Evolutionary conservation across 768 basidiomycete genomes (phyloP).

Genomic region (Russula olivacea): DNA sequence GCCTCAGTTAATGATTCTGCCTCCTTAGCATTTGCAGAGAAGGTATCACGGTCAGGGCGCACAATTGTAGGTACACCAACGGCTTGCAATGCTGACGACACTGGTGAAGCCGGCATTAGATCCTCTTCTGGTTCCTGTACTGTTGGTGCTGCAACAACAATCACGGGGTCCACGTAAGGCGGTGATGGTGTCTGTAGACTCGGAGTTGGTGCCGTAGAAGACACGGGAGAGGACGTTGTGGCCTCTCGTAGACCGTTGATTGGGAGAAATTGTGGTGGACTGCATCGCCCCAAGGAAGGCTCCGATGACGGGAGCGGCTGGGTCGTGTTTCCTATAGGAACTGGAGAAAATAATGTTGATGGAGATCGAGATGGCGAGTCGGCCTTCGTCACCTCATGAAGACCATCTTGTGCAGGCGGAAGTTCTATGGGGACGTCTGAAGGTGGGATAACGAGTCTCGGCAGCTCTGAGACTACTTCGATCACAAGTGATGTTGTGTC

Average conservation of each 20-base stretch:
- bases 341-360: conserved; percentile 1
- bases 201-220: conserved; percentile 16
- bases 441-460: conserved; percentile 6
- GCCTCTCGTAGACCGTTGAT: conserved; percentile 1
- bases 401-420: background rate
- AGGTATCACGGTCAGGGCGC: conserved; percentile 1
- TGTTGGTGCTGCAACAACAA: conserved; percentile 24
- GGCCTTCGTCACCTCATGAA: background rate
- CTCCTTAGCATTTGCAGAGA: conserved; percentile 16
- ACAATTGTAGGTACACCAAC: conserved; percentile 8
- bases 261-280: background rate
- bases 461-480: background rate
- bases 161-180: conserved; percentile 28
- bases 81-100: conserved; percentile 9
- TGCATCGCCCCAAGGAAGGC: conserved; percentile 6
- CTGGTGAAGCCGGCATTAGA: conserved; percentile 17
- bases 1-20: conserved; percentile 45
- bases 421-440: background rate
- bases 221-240: conserved; percentile 16
- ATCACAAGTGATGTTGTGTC: background rate
- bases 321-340: background rate
- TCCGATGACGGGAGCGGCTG: background rate
- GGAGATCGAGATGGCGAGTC: conserved; percentile 1
- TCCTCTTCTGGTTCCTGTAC: conserved; percentile 20
- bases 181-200: conserved; percentile 25